Percentiles rank a stretch among this genome's conserved stretches.
Evolutionary conservation across 169 alveolate genomes (phyloP).

Genomic region (Cryptosporidium baileyi): DNA sequence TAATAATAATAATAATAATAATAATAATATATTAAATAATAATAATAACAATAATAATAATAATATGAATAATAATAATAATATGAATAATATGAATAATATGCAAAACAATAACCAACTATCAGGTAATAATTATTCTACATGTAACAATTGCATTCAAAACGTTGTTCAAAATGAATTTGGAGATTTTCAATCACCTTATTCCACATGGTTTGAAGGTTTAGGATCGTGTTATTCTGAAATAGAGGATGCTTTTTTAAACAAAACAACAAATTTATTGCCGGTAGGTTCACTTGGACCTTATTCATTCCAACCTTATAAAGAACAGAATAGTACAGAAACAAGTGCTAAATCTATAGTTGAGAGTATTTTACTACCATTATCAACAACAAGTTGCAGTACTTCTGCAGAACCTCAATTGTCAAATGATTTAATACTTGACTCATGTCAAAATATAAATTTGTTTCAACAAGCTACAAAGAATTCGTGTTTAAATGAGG

Average conservation of each 20-base stretch:
- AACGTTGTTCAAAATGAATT: constrained; percentile 7
- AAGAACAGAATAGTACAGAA: background rate
- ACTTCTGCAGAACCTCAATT: constrained; percentile 63
- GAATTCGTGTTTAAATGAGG: background rate
- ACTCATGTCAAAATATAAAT: constrained; percentile 23
- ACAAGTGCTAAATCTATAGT: constrained; percentile 34
- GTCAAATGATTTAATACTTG: constrained; percentile 44
- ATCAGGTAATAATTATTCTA: constrained; percentile 15
- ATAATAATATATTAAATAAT: background rate
- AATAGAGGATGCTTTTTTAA: constrained; percentile 51
- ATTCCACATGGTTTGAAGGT: constrained; percentile 57
- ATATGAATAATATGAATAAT: background rate
- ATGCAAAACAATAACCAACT: background rate
- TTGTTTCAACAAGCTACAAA: background rate
- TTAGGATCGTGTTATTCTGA: constrained; percentile 55
- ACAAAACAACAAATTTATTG: constrained; percentile 11
- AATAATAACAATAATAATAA: background rate
- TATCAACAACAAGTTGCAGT: constrained; percentile 54
- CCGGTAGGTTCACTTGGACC: constrained; percentile 68
- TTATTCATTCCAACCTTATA: constrained; percentile 57
- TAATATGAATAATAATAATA: background rate
- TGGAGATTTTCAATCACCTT: constrained; percentile 33
- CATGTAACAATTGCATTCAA: constrained; percentile 21
- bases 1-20: background rate
- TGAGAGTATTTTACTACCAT: constrained; percentile 38